Evolutionary conservation across 2,329 filamentous ascomycete species (phyloP), one percentile per base, ranked within the genome.

Genomic region (Dichotomopilus funicola): DNA sequence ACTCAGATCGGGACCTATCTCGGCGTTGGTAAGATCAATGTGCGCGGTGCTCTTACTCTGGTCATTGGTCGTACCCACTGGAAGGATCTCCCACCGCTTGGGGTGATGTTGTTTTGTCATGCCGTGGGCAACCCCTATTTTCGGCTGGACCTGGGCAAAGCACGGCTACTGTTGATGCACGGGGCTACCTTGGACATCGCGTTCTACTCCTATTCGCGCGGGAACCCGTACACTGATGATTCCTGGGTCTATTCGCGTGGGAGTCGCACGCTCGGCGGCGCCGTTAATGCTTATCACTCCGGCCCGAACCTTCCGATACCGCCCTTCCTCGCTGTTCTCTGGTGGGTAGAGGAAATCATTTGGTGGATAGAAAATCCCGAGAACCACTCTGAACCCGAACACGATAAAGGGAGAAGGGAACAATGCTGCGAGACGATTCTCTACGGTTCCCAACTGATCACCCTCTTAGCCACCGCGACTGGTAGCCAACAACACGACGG

Each of bases 391-490:
- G 6, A 27, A 27, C 19, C 19, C 19, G 19, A 27, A 27, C 37
- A 10, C 38, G 3, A 9, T 8, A 1, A 40, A 38, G 1, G n/a
- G 11, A 1, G 12, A 8, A 10, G 3, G 9, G 13, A 10, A 49
- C n/a, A 49, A 38, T 7, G 6, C 34, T 8, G 12, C 8, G n/a
- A 19, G 12, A 13, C 13, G 2, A n/a, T 43, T 9, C 10, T 55
- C n/a, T 6, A 13, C 9, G 46, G 31, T 1, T 35, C 34, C 34
- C 46, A 55, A 36, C 7, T 55, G 4, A 54, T 61, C 38, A 51
- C 55, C 1, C 13, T 59, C n/a, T 5, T 59, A 10, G 58, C 57
- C 6, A 53, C 58, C 45, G 55, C 55, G 7, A 56, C 55, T 53
- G 2, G 48, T 45, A n/a, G n/a, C 10, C 4, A 12, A 31, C 19